A percentile compares a stretch with the other conserved stretches of the same genome.
phyloP scores from a whole-genome alignment of 2,329 filamentous ascomycete genomes.

The Trichoderma gracile region DNA sequence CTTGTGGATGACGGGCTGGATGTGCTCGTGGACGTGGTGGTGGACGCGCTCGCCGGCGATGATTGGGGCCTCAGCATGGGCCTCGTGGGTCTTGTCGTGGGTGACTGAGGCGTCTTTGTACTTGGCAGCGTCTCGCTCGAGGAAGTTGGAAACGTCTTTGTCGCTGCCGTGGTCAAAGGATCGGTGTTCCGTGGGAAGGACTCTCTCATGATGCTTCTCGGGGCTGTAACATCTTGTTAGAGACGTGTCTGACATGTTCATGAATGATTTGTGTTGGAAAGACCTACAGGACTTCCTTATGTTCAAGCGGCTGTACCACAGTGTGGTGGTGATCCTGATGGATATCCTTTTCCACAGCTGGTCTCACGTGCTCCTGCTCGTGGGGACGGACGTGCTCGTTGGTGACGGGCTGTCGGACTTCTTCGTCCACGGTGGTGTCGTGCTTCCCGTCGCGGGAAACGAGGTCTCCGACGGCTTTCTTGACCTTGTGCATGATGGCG shows the following conservation, averaged over 20 bases:
- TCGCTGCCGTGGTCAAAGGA: conserved; percentile 62
- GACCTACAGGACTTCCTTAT: conserved; percentile 40
- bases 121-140: conserved; percentile 52
- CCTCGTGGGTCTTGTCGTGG: conserved; percentile 35
- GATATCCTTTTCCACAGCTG: conserved; percentile 66
- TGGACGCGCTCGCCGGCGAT: conserved; percentile 37
- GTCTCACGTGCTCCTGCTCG: conserved; percentile 62
- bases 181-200: conserved; percentile 60
- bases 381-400: conserved; percentile 61
- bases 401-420: conserved; percentile 59
- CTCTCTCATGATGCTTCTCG: conserved; percentile 63
- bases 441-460: conserved; percentile 63
- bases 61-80: conserved; percentile 32
- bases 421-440: conserved; percentile 70
- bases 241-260: no score
- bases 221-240: conserved; percentile 42
- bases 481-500: conserved; percentile 62
- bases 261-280: no score
- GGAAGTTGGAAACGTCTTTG: conserved; percentile 45
- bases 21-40: conserved; percentile 62
- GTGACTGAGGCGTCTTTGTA: conserved; percentile 36
- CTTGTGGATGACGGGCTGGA: conserved; percentile 71
- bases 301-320: conserved; percentile 62
- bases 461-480: conserved; percentile 62
- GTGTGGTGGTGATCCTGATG: conserved; percentile 74